Percentiles rank a stretch among this genome's conserved stretches.
Evolutionary conservation across 805 yeast genomes (phyloP).

Genomic region (Wickerhamiella bombiphila): DNA sequence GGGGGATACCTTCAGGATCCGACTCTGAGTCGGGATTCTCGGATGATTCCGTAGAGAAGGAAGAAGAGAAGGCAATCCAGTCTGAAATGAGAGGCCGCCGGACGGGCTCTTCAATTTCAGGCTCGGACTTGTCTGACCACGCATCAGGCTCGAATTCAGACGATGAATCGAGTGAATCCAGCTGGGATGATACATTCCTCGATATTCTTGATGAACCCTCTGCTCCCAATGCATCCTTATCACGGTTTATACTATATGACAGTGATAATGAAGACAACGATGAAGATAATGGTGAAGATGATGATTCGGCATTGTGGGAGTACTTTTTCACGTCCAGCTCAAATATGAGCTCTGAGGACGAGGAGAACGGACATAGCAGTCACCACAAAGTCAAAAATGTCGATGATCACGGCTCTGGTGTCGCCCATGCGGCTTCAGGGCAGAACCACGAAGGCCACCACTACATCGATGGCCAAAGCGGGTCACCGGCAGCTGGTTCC

Average conservation of each 20-base stretch:
- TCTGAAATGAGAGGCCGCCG: slow-evolving; percentile 12
- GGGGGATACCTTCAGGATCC: no score
- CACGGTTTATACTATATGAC: slow-evolving; percentile 6
- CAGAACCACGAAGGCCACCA: no score
- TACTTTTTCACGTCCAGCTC: slow-evolving; percentile 43
- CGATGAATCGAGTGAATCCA: slow-evolving; percentile 11
- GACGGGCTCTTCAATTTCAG: no score
- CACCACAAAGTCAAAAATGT: neutral
- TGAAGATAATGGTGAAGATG: slow-evolving; percentile 18
- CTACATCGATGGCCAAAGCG: no score
- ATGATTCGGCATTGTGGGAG: slow-evolving; percentile 58
- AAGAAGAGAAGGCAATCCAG: slow-evolving; percentile 28
- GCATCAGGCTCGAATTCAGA: neutral
- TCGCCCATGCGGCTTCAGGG: no score
- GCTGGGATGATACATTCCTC: slow-evolving; percentile 15
- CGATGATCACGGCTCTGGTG: neutral
- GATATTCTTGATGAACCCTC: slow-evolving; percentile 18
- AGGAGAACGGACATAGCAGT: slow-evolving; percentile 11
- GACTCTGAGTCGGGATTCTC: no score
- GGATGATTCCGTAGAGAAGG: slow-evolving; percentile 25
- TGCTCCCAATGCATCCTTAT: slow-evolving; percentile 12
- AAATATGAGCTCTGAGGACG: slow-evolving; percentile 15
- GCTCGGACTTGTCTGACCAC: neutral
- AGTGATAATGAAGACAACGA: slow-evolving; percentile 2
- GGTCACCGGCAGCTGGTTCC: no score